Evolutionary conservation across 2,329 filamentous ascomycete species (phyloP).

Genomic region (Apiospora koreana): DNA sequence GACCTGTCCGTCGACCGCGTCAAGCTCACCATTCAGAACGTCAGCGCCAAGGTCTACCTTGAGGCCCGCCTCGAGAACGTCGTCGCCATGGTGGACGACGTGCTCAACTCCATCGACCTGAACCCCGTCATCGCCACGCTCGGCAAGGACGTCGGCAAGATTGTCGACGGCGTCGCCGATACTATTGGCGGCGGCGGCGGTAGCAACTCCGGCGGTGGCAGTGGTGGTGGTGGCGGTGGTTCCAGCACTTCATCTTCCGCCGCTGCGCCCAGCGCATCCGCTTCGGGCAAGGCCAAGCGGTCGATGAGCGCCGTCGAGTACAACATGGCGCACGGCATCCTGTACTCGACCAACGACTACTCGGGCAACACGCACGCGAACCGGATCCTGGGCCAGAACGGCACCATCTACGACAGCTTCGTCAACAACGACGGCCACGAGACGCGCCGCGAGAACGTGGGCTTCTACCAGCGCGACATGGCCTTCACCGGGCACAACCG

Average conservation of each 20-base stretch:
- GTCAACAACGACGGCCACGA: slow-evolving; percentile 56
- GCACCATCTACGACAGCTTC: slow-evolving; percentile 50
- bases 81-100: slow-evolving; percentile 59
- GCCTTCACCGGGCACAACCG: slow-evolving; percentile 55
- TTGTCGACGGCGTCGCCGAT: slow-evolving; percentile 46
- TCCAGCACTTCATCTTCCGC: background rate
- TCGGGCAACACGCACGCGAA: slow-evolving; percentile 57
- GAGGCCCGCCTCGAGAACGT: slow-evolving; percentile 63
- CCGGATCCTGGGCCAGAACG: slow-evolving; percentile 55
- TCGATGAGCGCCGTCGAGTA: slow-evolving; percentile 33
- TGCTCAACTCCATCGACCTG: slow-evolving; percentile 59
- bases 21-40: slow-evolving; percentile 56
- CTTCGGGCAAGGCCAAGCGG: slow-evolving; percentile 22
- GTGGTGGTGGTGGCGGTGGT: slow-evolving; percentile 17
- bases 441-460: slow-evolving; percentile 43
- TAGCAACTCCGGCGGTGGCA: background rate
- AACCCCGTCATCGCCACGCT: slow-evolving; percentile 61
- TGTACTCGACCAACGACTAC: slow-evolving; percentile 64
- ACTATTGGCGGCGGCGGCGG: slow-evolving; percentile 24
- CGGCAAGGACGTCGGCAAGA: slow-evolving; percentile 47
- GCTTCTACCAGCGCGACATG: slow-evolving; percentile 54
- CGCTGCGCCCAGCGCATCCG: slow-evolving; percentile 15
- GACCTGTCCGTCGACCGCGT: slow-evolving; percentile 60
- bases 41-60: slow-evolving; percentile 58
- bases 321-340: slow-evolving; percentile 56